Evolutionary conservation across 176 grass and related monocot species (phyloP).

Genomic region (Zea luxurians): DNA sequence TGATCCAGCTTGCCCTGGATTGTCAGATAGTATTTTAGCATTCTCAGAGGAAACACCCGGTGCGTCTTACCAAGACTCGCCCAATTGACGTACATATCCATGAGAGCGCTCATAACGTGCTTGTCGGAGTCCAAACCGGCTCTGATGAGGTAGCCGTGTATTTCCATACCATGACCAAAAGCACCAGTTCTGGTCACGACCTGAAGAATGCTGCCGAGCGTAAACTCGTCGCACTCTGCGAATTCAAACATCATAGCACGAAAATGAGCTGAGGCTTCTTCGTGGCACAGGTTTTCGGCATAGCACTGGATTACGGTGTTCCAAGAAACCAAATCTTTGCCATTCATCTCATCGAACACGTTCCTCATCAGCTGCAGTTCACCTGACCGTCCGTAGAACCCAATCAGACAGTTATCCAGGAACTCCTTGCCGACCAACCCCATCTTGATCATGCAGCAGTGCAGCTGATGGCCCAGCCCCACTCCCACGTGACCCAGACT

Average conservation of each 20-base stretch:
- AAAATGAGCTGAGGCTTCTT: constrained; percentile 52
- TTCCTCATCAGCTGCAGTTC: constrained; percentile 49
- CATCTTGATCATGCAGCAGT: constrained; percentile 56
- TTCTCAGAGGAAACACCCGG: constrained; percentile 40
- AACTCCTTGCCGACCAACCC: constrained; percentile 42
- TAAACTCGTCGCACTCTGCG: constrained; percentile 50
- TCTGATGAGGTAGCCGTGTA: constrained; percentile 58
- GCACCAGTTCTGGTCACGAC: constrained; percentile 36
- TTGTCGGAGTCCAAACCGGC: constrained; percentile 54
- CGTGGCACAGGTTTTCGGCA: constrained; percentile 37
- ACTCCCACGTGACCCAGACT: constrained; percentile 32
- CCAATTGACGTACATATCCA: constrained; percentile 63
- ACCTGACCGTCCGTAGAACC: constrained; percentile 52
- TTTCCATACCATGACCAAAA: constrained; percentile 56
- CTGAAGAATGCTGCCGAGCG: constrained; percentile 53
- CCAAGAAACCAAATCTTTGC: constrained; percentile 65
- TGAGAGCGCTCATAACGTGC: constrained; percentile 58
- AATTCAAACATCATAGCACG: constrained; percentile 46
- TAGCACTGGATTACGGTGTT: constrained; percentile 63
- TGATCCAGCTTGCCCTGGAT: constrained; percentile 50
- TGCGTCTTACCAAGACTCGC: constrained; percentile 11
- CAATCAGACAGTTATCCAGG: constrained; percentile 58
- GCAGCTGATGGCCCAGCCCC: constrained; percentile 51
- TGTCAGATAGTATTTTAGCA: constrained; percentile 46
- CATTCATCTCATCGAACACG: constrained; percentile 46